A percentile compares a stretch with the other conserved stretches of the same genome.
These are phyloP conservation scores for Helicostylum pulchrum DNA, from an alignment of 192 early-diverging fungal genomes.

Conservation along the genomic window DNA sequence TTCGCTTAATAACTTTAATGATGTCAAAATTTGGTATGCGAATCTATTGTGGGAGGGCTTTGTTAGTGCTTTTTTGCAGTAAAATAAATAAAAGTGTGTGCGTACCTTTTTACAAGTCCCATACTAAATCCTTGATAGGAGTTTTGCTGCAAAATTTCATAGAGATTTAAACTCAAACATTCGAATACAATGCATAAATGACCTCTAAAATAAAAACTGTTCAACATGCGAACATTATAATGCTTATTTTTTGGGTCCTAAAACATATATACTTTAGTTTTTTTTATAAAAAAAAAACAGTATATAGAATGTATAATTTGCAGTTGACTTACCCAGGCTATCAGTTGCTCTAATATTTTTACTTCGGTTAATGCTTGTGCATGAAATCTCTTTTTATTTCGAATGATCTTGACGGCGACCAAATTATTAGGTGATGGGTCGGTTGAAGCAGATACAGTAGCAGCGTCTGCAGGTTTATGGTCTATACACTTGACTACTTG, in stretches of 20 bases:
- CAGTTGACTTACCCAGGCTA: conserved; percentile 71
- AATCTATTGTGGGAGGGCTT: conserved; percentile 51
- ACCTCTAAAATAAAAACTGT: conserved; percentile 89
- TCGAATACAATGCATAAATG: conserved; percentile 96
- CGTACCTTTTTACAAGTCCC: conserved; percentile 63
- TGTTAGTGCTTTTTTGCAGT: too few relatives aligned
- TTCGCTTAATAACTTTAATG: conserved; percentile 68
- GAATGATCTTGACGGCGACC: conserved; percentile 92
- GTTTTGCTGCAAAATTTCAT: conserved; percentile 93
- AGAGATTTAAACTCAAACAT: conserved; percentile 88
- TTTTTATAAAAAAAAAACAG: not conserved
- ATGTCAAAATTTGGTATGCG: conserved; percentile 78
- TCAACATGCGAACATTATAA: conserved; percentile 83
- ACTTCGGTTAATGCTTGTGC: conserved; percentile 93
- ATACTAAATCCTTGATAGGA: conserved; percentile 84
- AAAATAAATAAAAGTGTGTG: too few relatives aligned
- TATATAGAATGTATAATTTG: too few relatives aligned
- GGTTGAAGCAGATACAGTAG: conserved; percentile 56
- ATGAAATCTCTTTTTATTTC: conserved; percentile 96
- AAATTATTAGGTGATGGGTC: conserved; percentile 41
- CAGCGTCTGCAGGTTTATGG: conserved; percentile 66
- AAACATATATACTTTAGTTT: not conserved
- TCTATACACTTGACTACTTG: conserved; percentile 92
- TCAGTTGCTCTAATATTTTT: conserved; percentile 83
- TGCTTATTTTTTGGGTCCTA: conserved; percentile 76